Evolutionary conservation across 2,329 filamentous ascomycete genomes (phyloP).

Genomic region (Monilinia aucupariae): DNA sequence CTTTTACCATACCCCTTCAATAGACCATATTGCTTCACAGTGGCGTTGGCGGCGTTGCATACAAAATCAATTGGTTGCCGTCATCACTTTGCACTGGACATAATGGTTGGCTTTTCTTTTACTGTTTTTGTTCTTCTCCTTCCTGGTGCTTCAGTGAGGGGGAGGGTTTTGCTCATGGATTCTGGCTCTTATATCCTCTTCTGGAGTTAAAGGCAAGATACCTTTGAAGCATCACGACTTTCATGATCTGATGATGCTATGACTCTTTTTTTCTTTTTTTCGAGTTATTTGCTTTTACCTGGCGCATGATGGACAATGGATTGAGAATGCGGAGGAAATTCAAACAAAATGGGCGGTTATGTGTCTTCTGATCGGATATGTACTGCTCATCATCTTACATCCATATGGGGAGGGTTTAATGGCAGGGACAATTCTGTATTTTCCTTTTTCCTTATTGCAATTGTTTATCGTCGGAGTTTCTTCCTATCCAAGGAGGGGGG

Average conservation of each 20-base stretch:
- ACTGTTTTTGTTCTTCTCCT: slow-evolving; percentile 12
- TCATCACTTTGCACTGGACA: slow-evolving; percentile 12
- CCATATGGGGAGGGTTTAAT: slow-evolving; percentile 16
- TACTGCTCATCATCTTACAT: slow-evolving; percentile 9
- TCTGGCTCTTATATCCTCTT: slow-evolving; percentile 4
- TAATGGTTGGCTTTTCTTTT: slow-evolving; percentile 15
- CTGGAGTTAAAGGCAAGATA: slow-evolving; percentile 1
- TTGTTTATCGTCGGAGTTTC: slow-evolving; percentile 4
- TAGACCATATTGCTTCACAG: slow-evolving; percentile 24
- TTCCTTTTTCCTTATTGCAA: not conserved
- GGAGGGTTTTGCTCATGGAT: slow-evolving; percentile 13
- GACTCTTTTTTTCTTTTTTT: slow-evolving; percentile 5
- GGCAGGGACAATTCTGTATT: slow-evolving; percentile 14
- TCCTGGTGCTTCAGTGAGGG: slow-evolving; percentile 6
- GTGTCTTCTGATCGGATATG: slow-evolving; percentile 7
- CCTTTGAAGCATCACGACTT: slow-evolving; percentile 15
- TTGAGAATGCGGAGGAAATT: not conserved
- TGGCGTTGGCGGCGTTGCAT: slow-evolving; percentile 22
- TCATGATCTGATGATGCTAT: slow-evolving; percentile 17
- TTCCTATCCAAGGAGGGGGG: not conserved
- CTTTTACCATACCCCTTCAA: slow-evolving; percentile 22
- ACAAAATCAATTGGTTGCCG: slow-evolving; percentile 20
- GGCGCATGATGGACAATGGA: not conserved
- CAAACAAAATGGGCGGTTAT: not conserved
- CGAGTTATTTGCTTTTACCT: not conserved